A percentile compares a stretch with the other conserved stretches of the same genome.
phyloP scores from a whole-genome alignment of 2,329 filamentous ascomycete genomes.

The Parastagonospora avenae region DNA sequence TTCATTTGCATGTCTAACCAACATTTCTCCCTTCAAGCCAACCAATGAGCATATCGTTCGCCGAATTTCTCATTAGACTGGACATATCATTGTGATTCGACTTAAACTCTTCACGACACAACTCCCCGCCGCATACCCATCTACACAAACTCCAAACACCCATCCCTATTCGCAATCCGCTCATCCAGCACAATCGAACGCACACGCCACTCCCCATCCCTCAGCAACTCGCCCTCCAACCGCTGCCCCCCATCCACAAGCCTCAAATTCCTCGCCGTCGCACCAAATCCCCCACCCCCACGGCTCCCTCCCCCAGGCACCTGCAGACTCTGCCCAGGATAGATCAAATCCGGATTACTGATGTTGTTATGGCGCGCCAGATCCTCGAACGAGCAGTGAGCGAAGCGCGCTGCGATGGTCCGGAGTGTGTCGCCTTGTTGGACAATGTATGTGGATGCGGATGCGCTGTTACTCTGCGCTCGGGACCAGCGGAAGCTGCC shows the following conservation, averaged over 20 bases:
- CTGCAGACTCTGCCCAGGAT: conserved; percentile 32
- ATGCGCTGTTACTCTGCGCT: conserved; percentile 15
- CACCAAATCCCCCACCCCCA: conserved; percentile 28
- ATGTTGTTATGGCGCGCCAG: conserved; percentile 33
- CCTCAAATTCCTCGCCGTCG: conserved; percentile 26
- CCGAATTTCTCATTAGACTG: no score
- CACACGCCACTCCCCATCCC: conserved; percentile 23
- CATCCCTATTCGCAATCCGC: conserved; percentile 30
- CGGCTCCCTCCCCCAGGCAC: conserved; percentile 26
- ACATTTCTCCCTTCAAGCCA: no score
- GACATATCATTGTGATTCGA: no score
- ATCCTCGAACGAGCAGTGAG: conserved; percentile 32
- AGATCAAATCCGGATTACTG: conserved; percentile 32
- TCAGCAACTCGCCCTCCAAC: conserved; percentile 26
- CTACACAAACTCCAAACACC: conserved; percentile 26
- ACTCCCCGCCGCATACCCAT: no score
- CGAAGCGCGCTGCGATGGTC: conserved; percentile 28
- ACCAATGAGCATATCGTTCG: no score
- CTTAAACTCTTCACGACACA: no score
- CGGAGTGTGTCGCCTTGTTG: conserved; percentile 35
- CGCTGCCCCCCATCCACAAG: conserved; percentile 27
- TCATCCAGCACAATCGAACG: conserved; percentile 30
- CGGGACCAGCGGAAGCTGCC: conserved; percentile 34
- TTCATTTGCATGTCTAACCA: no score
- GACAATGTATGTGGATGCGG: conserved; percentile 25